Conservation (phyloP, 2,329 filamentous ascomycete genomes). For the Tolypocladium sp. region DNA sequence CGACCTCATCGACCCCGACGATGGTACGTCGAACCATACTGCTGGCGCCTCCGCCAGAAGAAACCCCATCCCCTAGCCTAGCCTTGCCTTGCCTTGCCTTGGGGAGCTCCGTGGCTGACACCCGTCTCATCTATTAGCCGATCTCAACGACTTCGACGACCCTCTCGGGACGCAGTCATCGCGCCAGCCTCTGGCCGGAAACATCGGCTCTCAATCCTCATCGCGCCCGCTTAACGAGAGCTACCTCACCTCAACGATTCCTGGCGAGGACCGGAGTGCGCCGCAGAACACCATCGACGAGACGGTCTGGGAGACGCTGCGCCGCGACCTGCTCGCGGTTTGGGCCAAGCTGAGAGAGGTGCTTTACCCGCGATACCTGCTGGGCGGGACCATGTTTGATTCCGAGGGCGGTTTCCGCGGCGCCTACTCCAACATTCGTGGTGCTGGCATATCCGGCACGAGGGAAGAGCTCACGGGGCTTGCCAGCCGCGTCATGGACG, state of each 20-base stretch:
- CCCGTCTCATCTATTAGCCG: conserved; percentile 40
- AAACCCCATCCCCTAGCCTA: background rate
- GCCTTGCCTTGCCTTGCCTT: background rate
- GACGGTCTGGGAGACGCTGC: conserved; percentile 93
- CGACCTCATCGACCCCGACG: conserved; percentile 71
- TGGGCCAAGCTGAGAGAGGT: conserved; percentile 99
- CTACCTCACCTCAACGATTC: conserved; percentile 82
- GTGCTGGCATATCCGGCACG: conserved; percentile 48
- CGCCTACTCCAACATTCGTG: conserved; percentile 52
- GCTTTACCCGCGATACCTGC: conserved; percentile 87
- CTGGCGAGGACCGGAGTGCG: conserved; percentile 84
- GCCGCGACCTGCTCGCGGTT: conserved; percentile 80
- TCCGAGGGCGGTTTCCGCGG: conserved; percentile 44
- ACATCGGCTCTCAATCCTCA: conserved; percentile 59
- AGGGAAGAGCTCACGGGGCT: conserved; percentile 53
- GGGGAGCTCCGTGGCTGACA: background rate
- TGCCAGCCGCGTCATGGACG: conserved; percentile 53
- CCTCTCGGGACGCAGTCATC: conserved; percentile 62
- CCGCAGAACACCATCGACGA: conserved; percentile 94
- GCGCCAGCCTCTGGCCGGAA: conserved; percentile 73
- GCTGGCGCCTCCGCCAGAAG: background rate
- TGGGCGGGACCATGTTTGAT: conserved; percentile 60
- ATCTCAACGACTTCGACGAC: conserved; percentile 89
- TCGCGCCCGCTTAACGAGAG: conserved; percentile 55
- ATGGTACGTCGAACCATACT: conserved; percentile 43